A percentile compares a stretch with the other conserved stretches of the same genome.
Evolutionary conservation across 345 rosid species (phyloP).

Genomic region (Hevea brasiliensis): DNA sequence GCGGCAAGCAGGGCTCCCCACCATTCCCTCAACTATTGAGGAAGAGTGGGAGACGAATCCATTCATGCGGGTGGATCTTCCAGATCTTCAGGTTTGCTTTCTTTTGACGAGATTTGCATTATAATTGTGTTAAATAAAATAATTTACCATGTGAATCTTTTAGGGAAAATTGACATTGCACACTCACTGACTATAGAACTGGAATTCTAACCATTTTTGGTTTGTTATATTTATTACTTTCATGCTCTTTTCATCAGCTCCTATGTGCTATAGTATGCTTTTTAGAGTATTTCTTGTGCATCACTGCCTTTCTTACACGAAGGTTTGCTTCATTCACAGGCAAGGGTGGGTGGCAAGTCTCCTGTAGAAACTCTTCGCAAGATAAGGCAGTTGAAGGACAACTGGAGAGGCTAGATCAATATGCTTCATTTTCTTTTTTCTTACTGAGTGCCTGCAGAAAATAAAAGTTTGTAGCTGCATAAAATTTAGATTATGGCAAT

Average conservation of each 20-base stretch:
- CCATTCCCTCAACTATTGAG: conserved; percentile 82
- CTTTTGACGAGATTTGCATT: neutral
- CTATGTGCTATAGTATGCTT: neutral
- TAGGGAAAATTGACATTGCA: neutral
- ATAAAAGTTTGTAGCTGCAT: neutral
- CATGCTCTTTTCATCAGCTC: neutral
- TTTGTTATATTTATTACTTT: neutral
- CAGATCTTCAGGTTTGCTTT: conserved; percentile 52
- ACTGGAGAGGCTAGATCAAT: conserved; percentile 60
- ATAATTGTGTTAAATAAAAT: neutral
- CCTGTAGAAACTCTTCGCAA: conserved; percentile 67
- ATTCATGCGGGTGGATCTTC: conserved; percentile 71
- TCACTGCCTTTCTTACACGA: neutral
- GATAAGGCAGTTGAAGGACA: conserved; percentile 65
- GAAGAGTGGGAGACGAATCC: conserved; percentile 89
- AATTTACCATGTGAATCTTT: neutral
- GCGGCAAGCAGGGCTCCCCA: conserved; percentile 66
- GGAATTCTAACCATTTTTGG: neutral
- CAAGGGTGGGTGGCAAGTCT: conserved; percentile 52
- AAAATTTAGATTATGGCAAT: neutral
- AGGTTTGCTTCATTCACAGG: conserved; percentile 37
- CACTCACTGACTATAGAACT: neutral
- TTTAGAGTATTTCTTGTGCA: neutral
- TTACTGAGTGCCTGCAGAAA: neutral
- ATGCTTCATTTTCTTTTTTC: neutral